phyloP scores from a whole-genome alignment of 2,329 filamentous ascomycete species.

The Passalora sequoiae region DNA sequence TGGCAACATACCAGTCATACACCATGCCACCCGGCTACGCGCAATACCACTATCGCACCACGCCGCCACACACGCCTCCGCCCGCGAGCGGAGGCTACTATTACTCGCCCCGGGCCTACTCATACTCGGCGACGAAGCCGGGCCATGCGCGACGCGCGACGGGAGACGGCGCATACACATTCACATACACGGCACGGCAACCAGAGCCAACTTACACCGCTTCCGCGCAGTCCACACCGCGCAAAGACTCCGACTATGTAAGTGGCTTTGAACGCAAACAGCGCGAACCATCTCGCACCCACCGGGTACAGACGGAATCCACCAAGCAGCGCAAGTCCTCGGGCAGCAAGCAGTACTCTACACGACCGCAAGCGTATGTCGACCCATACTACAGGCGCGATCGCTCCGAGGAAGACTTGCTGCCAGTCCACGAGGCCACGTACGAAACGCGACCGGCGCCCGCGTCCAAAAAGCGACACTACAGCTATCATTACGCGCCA shows the following conservation, averaged over 20 bases:
- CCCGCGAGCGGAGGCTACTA: conserved; percentile 40
- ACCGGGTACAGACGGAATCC: conserved; percentile 31
- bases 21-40: conserved; percentile 45
- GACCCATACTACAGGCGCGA: conserved; percentile 51
- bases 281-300: conserved; percentile 38
- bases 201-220: conserved; percentile 37
- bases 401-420: conserved; percentile 43
- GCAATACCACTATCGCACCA: conserved; percentile 47
- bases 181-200: conserved; percentile 35
- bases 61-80: conserved; percentile 46
- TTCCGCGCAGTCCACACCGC: conserved; percentile 45
- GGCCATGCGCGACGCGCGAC: conserved; percentile 55
- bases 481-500: conserved; percentile 48
- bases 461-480: conserved; percentile 49
- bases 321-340: conserved; percentile 31
- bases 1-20: conserved; percentile 34
- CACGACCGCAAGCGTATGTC: conserved; percentile 51
- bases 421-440: conserved; percentile 38
- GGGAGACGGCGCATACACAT: conserved; percentile 43
- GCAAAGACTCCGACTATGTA: conserved; percentile 57
- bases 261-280: conserved; percentile 53
- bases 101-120: conserved; percentile 50
- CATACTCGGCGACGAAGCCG: conserved; percentile 42
- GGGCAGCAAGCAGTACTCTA: conserved; percentile 46
- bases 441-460: conserved; percentile 43